phyloP scores from a whole-genome alignment of 345 rosid genomes.

The Cochlearia excelsa region DNA sequence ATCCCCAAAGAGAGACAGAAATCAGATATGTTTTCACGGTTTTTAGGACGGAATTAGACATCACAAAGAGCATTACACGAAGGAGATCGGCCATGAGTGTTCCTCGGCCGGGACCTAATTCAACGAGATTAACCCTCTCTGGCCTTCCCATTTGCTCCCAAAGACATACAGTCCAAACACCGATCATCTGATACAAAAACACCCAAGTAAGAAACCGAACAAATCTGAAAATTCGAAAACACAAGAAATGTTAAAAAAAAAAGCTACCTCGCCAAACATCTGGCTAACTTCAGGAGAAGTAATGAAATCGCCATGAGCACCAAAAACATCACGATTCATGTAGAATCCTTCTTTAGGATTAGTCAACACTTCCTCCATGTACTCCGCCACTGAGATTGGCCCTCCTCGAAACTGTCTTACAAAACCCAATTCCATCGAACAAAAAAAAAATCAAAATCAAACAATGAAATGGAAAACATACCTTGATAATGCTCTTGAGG shows the following conservation, averaged over 20 bases:
- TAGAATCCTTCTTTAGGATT: conserved; percentile 88
- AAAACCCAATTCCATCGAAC: conserved; percentile 5
- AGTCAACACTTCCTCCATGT: conserved; percentile 93
- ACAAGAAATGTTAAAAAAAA: conserved; percentile 5
- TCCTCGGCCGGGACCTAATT: conserved; percentile 95
- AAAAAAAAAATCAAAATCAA: neutral
- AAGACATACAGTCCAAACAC: conserved; percentile 87
- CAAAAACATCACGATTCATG: conserved; percentile 89
- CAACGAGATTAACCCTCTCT: conserved; percentile 68
- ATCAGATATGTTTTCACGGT: neutral
- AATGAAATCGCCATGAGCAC: conserved; percentile 88
- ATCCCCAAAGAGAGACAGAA: conserved; percentile 10
- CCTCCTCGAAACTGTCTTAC: conserved; percentile 76
- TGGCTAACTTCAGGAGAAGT: conserved; percentile 98
- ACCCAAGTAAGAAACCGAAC: conserved; percentile 1
- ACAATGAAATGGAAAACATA: conserved; percentile 12
- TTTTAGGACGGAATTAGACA: conserved; percentile 12
- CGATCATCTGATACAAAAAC: conserved; percentile 56
- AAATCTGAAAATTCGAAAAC: neutral
- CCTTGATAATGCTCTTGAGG: conserved; percentile 90
- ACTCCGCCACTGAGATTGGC: conserved; percentile 87
- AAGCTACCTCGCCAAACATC: conserved; percentile 87
- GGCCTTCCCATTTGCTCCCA: conserved; percentile 98
- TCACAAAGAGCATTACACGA: conserved; percentile 49
- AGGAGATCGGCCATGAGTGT: conserved; percentile 94